A percentile compares a stretch with the other conserved stretches of the same genome.
phyloP scores from a whole-genome alignment of 2,329 filamentous ascomycete genomes.

The Alternaria metachromatica region DNA sequence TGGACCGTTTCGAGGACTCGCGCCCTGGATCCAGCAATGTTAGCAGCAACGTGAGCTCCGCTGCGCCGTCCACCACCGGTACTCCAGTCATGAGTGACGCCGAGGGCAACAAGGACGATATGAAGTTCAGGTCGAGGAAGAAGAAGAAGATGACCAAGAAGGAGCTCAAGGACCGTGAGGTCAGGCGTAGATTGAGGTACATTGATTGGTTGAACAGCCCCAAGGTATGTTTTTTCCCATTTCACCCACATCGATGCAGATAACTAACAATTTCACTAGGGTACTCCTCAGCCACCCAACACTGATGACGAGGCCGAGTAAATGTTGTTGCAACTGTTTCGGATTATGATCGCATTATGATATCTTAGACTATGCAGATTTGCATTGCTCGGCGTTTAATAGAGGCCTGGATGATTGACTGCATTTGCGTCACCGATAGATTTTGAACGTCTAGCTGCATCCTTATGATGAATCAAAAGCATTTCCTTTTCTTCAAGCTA shows the following conservation, averaged over 20 bases:
- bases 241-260: not conserved
- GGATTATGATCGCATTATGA: slow-evolving; percentile 11
- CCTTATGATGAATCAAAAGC: slow-evolving; percentile 18
- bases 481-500: slow-evolving; percentile 3
- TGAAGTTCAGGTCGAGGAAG: slow-evolving; percentile 91
- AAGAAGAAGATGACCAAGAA: slow-evolving; percentile 99
- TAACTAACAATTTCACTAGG: slow-evolving; percentile 38
- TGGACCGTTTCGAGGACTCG: slow-evolving; percentile 87
- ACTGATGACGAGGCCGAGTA: slow-evolving; percentile 51
- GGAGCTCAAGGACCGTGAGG: slow-evolving; percentile 92
- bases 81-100: slow-evolving; percentile 80
- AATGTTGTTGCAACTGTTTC: slow-evolving; percentile 16
- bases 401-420: slow-evolving; percentile 17
- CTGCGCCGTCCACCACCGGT: slow-evolving; percentile 53
- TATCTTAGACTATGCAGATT: slow-evolving; percentile 21
- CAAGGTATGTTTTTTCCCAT: slow-evolving; percentile 41
- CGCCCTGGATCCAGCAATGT: slow-evolving; percentile 67
- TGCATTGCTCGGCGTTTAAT: slow-evolving; percentile 32
- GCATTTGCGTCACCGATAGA: slow-evolving; percentile 17
- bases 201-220: slow-evolving; percentile 79
- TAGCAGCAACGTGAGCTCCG: slow-evolving; percentile 51
- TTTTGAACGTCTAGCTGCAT: slow-evolving; percentile 11
- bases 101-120: slow-evolving; percentile 75
- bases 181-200: slow-evolving; percentile 83
- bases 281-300: slow-evolving; percentile 49